A percentile compares a stretch with the other conserved stretches of the same genome.
phyloP scores from a whole-genome alignment of 306 rosid species.

The Begonia fuchsioides region DNA sequence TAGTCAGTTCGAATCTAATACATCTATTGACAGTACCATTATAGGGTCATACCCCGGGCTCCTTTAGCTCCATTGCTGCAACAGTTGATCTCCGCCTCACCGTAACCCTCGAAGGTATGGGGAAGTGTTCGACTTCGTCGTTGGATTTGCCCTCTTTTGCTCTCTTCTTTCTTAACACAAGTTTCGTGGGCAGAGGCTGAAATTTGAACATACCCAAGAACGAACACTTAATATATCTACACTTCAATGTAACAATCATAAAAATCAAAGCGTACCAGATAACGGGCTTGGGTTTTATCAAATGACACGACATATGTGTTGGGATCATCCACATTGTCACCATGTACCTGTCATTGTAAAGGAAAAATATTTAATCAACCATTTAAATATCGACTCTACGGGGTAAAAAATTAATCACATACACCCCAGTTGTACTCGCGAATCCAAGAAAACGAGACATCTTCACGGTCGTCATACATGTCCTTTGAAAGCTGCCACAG shows the following conservation, averaged over 20 bases:
- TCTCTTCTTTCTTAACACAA: constrained; percentile 80
- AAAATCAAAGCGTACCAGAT: constrained; percentile 60
- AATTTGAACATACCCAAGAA: constrained; percentile 6
- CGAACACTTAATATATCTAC: too few relatives aligned
- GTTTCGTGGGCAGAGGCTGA: constrained; percentile 96
- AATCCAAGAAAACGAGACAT: constrained; percentile 66
- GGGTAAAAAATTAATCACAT: constrained; percentile 20
- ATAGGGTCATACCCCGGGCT: constrained; percentile 38
- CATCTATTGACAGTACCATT: neutral
- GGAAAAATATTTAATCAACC: constrained; percentile 1
- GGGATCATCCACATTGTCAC: constrained; percentile 72
- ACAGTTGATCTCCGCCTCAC: constrained; percentile 62
- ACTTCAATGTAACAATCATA: too few relatives aligned
- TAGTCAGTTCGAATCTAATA: too few relatives aligned
- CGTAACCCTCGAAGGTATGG: constrained; percentile 63
- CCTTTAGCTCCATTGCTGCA: constrained; percentile 62
- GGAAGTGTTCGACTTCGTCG: constrained; percentile 83
- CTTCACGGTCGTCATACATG: constrained; percentile 77
- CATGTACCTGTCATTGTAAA: constrained; percentile 47
- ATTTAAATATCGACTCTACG: too few relatives aligned
- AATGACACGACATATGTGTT: constrained; percentile 72
- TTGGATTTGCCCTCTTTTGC: constrained; percentile 73
- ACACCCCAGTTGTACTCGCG: constrained; percentile 94
- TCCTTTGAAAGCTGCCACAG: constrained; percentile 74
- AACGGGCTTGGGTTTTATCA: constrained; percentile 76